These are phyloP conservation scores for Malassezia restricta DNA, from an alignment of 1,284 basidiomycete genomes.

Conservation along the genomic window DNA sequence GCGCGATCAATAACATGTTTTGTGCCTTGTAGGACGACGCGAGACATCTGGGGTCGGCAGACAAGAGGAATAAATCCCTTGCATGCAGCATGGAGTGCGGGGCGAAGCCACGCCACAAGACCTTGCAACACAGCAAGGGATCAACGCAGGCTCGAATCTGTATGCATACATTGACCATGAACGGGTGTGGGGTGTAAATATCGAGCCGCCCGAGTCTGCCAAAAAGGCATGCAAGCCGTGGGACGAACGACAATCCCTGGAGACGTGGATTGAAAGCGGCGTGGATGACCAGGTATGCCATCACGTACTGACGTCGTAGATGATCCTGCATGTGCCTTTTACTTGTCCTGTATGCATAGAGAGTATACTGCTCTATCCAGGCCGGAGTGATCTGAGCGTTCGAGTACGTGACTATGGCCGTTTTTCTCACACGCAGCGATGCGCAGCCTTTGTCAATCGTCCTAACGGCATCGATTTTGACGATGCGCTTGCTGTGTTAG, in stretches of 20 bases:
- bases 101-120: constrained; percentile 9
- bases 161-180: constrained; percentile 34
- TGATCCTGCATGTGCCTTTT: constrained; percentile 42
- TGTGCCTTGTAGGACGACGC: too few relatives aligned
- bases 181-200: constrained; percentile 36
- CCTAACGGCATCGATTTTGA: constrained; percentile 42
- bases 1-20: background rate
- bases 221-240: constrained; percentile 40
- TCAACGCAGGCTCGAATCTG: constrained; percentile 17
- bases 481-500: constrained; percentile 20
- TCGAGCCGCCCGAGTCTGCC: constrained; percentile 35
- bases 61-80: too few relatives aligned
- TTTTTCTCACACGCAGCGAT: constrained; percentile 12
- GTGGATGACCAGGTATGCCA: constrained; percentile 35
- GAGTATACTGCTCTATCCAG: constrained; percentile 34
- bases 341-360: constrained; percentile 36
- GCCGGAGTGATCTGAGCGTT: constrained; percentile 37
- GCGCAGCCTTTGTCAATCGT: constrained; percentile 37
- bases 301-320: background rate
- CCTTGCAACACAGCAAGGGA: background rate
- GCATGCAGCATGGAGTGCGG: constrained; percentile 6
- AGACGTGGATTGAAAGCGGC: constrained; percentile 31
- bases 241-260: constrained; percentile 26
- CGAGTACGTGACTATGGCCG: constrained; percentile 11
- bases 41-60: too few relatives aligned